phyloP scores from a whole-genome alignment of 2,329 filamentous ascomycete species.

The Trichoderma aggressivum region DNA sequence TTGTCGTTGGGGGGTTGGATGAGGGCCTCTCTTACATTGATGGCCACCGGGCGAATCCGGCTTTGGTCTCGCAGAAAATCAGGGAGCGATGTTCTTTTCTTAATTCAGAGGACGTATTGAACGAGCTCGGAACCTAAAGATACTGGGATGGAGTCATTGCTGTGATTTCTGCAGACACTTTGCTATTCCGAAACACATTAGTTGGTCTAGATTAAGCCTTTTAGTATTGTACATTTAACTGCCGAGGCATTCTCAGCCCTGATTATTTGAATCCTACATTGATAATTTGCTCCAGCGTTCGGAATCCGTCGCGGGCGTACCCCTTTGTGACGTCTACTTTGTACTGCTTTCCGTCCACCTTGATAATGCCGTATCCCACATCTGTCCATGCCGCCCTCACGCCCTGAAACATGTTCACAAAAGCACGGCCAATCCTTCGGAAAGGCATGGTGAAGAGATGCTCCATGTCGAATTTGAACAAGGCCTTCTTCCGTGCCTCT shows the following conservation, averaged over 20 bases:
- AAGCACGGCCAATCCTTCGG: conserved; percentile 44
- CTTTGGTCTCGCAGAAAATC: conserved; percentile 40
- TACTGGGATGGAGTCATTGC: too few species aligned
- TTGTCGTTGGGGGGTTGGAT: conserved; percentile 43
- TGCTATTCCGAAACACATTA: background rate
- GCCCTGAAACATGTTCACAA: conserved; percentile 42
- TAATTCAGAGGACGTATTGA: conserved; percentile 42
- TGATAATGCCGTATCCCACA: conserved; percentile 53
- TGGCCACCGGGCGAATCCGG: conserved; percentile 33
- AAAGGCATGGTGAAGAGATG: conserved; percentile 58
- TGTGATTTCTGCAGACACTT: background rate
- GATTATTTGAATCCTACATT: conserved; percentile 27
- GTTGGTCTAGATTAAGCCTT: background rate
- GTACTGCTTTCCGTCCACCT: conserved; percentile 46
- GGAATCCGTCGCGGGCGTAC: conserved; percentile 58
- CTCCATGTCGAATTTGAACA: conserved; percentile 50
- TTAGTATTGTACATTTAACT: background rate
- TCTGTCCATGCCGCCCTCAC: conserved; percentile 52
- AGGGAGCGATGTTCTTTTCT: conserved; percentile 46
- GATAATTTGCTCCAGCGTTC: conserved; percentile 55
- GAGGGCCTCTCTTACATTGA: conserved; percentile 42
- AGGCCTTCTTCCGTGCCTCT: conserved; percentile 37
- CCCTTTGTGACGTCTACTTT: conserved; percentile 58
- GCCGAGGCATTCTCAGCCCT: background rate
- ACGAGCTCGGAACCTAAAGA: conserved; percentile 39